Evolutionary conservation across 345 rosid species (phyloP), one percentile per base, ranked within the genome.

Genomic region (Salix purpurea): DNA sequence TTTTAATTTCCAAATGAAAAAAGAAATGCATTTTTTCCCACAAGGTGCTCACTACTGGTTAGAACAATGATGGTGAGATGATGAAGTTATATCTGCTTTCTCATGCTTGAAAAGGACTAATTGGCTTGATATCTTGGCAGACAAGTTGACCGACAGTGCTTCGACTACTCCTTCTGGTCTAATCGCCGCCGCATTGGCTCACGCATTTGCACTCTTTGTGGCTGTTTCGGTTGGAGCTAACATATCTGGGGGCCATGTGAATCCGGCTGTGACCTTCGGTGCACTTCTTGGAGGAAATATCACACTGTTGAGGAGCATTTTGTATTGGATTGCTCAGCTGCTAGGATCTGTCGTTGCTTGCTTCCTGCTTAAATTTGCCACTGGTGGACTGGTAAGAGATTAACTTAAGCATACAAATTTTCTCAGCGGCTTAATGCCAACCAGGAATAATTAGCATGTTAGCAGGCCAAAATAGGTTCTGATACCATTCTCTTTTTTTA

Each of bases 71-170:
- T 23, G 2, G 23, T 36, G 21, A 18, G 4, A 16, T 32, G 7
- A 21, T 67, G 1, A 1, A 16, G 12, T 16, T 32, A 32, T 34
- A 37, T 26, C 34, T 15, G 19, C 21, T 6, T 16, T 36, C 5
- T 21, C 21, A 1, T 66, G 26, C n/a, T 5, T 72, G 14, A 6
- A 14, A 2, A 6, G 74, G 23, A 75, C 72, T 36, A 23, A 36
- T 30, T 68, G 67, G 60, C 28, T 18, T 52, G 42, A 10, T 62
- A 15, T 52, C 71, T 58, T 42, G 69, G 46, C 69, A 84, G 87
- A 69, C 65, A 84, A 84, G 75, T 69, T 84, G 23, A 82, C 85
- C 0, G 72, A 82, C 40, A 15, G 72, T 19, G 87, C 83, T 39
- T 68, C 83, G 10, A 42, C 76, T 2, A 84, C 87, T 2, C 81